Evolutionary conservation across 805 yeast species (phyloP).

Genomic region (Geotrichum ghanense): DNA sequence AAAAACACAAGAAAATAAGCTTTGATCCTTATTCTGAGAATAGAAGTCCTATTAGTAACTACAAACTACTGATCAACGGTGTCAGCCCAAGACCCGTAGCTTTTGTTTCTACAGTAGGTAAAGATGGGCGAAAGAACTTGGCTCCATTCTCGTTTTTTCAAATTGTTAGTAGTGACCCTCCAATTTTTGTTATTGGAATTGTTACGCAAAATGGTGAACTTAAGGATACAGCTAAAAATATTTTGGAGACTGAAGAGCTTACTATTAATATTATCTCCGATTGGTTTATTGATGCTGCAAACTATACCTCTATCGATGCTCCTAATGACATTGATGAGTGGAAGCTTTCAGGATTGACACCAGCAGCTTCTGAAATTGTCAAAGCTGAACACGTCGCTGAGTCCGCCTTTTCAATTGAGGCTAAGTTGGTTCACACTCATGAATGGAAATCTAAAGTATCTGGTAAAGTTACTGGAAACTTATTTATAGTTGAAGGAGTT

Average conservation of each 20-base stretch:
- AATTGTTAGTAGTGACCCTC: slow-evolving; percentile 42
- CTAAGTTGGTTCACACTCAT: slow-evolving; percentile 34
- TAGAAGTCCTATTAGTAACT: slow-evolving; percentile 34
- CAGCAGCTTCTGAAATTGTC: slow-evolving; percentile 33
- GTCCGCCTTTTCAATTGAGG: slow-evolving; percentile 48
- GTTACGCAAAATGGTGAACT: slow-evolving; percentile 26
- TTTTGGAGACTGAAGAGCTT: slow-evolving; percentile 40
- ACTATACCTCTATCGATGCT: slow-evolving; percentile 35
- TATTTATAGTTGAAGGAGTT: slow-evolving; percentile 42
- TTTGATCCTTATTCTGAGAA: slow-evolving; percentile 38
- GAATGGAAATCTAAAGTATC: slow-evolving; percentile 32
- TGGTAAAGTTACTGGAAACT: slow-evolving; percentile 27
- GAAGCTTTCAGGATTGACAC: slow-evolving; percentile 43
- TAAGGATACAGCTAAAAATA: slow-evolving; percentile 41
- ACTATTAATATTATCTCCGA: slow-evolving; percentile 49
- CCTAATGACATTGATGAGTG: slow-evolving; percentile 46
- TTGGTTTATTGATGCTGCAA: slow-evolving; percentile 57
- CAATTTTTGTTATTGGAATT: slow-evolving; percentile 42
- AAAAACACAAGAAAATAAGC: slow-evolving; percentile 31
- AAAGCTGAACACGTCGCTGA: slow-evolving; percentile 50
- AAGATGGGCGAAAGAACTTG: slow-evolving; percentile 35
- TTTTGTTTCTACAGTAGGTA: slow-evolving; percentile 37
- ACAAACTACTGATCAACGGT: slow-evolving; percentile 40
- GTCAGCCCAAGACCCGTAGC: slow-evolving; percentile 53
- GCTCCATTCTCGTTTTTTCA: slow-evolving; percentile 53